These are phyloP conservation scores for Carex arenaria DNA, from an alignment of 202 grass and related monocot genomes.

Conservation along the genomic window DNA sequence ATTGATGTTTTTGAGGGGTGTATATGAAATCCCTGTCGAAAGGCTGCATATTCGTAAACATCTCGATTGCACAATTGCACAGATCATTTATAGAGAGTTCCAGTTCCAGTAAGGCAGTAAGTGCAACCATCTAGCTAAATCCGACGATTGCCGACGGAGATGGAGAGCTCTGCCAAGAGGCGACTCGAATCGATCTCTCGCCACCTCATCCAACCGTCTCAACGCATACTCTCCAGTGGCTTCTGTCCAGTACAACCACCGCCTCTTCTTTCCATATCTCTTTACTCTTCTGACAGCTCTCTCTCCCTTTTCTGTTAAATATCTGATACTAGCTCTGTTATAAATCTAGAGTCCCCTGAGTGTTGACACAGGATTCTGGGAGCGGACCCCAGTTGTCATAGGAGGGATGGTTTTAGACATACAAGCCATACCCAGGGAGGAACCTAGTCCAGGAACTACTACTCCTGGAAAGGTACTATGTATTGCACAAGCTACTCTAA, in stretches of 20 bases:
- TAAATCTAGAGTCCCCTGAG: constrained; percentile 34
- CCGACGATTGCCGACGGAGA: constrained; percentile 11
- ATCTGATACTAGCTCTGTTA: not conserved
- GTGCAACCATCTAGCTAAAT: too few species aligned
- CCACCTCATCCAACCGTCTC: constrained; percentile 35
- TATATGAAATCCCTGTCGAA: too few species aligned
- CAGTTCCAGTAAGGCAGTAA: too few species aligned
- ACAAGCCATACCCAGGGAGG: constrained; percentile 55
- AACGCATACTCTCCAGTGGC: constrained; percentile 2
- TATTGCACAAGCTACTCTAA: not conserved
- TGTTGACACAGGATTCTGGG: constrained; percentile 6
- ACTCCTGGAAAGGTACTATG: constrained; percentile 66
- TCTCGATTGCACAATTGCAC: too few species aligned
- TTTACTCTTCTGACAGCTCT: not conserved
- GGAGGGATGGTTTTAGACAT: constrained; percentile 94
- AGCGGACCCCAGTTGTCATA: constrained; percentile 53
- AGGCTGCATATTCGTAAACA: too few species aligned
- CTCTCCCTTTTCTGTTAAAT: not conserved
- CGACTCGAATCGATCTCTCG: constrained; percentile 55
- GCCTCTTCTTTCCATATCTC: not conserved
- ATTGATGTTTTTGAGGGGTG: too few species aligned
- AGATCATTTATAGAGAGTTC: too few species aligned
- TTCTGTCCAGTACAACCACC: constrained; percentile 26
- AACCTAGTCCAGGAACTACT: constrained; percentile 56
- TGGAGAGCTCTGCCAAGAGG: constrained; percentile 34